Percentiles rank a stretch among this genome's conserved stretches.
phyloP scores from a whole-genome alignment of 1,284 basidiomycete genomes.

The Tilletiopsis washingtonensis region DNA sequence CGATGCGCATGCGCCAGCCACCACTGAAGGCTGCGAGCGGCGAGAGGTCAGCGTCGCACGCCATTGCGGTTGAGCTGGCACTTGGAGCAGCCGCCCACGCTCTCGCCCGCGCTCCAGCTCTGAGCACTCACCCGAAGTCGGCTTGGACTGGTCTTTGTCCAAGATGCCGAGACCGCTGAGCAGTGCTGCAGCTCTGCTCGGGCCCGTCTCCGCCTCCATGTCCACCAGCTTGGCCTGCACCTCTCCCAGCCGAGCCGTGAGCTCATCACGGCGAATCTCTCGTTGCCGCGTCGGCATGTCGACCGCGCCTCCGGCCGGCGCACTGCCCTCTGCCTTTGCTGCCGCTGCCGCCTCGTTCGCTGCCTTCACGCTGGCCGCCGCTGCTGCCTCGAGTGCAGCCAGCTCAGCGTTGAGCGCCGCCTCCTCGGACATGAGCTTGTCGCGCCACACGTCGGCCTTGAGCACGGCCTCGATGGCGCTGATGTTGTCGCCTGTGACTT shows the following conservation, averaged over 20 bases:
- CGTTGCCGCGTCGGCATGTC: slow-evolving; percentile 45
- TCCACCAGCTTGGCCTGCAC: slow-evolving; percentile 84
- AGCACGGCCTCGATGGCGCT: slow-evolving; percentile 85
- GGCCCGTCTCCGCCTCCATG: slow-evolving; percentile 96
- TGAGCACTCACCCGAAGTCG: slow-evolving; percentile 33
- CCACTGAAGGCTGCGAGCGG: slow-evolving; percentile 78
- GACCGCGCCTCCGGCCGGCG: slow-evolving; percentile 25
- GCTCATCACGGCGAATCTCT: slow-evolving; percentile 61
- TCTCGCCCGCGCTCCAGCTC: not conserved
- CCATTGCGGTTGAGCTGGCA: no score
- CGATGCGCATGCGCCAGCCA: slow-evolving; percentile 99
- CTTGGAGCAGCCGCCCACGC: no score
- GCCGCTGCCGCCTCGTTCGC: slow-evolving; percentile 18
- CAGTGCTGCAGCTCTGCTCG: slow-evolving; percentile 79
- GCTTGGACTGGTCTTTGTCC: slow-evolving; percentile 65
- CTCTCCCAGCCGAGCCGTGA: slow-evolving; percentile 75
- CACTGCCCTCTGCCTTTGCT: slow-evolving; percentile 12
- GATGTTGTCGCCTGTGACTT: slow-evolving; percentile 78
- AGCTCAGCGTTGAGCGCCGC: slow-evolving; percentile 32
- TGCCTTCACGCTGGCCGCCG: slow-evolving; percentile 23
- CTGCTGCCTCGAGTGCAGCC: slow-evolving; percentile 34
- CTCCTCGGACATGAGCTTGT: slow-evolving; percentile 39
- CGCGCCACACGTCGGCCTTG: slow-evolving; percentile 53
- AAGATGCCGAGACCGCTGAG: slow-evolving; percentile 87
- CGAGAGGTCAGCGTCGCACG: no score